These are phyloP conservation scores for Eucalyptus curtisii DNA, from an alignment of 345 rosid species.

Conservation along the genomic window DNA sequence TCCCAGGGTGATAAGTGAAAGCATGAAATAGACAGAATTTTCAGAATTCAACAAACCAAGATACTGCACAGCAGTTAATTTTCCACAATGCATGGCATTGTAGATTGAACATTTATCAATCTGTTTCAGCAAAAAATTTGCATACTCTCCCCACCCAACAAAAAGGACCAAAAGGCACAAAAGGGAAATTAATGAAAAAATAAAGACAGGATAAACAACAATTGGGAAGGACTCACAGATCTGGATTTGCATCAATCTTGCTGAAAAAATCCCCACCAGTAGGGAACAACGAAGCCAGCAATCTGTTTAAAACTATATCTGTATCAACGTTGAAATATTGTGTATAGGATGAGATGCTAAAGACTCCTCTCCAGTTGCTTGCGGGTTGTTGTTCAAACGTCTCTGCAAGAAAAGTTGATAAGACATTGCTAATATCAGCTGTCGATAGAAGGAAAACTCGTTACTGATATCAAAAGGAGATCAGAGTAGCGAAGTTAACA, in stretches of 20 bases:
- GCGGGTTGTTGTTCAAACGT: conserved; percentile 71
- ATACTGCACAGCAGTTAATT: not conserved
- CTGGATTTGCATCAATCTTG: conserved; percentile 93
- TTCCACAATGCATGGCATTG: not conserved
- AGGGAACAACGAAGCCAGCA: conserved; percentile 74
- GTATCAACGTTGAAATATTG: conserved; percentile 91
- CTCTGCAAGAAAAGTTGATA: conserved; percentile 26
- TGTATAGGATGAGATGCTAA: conserved; percentile 64
- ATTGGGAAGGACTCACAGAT: conserved; percentile 51
- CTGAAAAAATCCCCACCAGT: conserved; percentile 64
- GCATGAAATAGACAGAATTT: not conserved
- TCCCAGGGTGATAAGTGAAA: not conserved
- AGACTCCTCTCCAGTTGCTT: conserved; percentile 78
- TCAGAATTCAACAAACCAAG: not conserved
- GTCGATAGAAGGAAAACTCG: not conserved
- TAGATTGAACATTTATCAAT: not conserved
- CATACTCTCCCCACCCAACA: not conserved
- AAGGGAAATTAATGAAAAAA: not conserved
- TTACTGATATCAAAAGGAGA: not conserved
- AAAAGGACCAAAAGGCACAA: not conserved
- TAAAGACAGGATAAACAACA: not conserved
- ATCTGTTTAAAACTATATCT: conserved; percentile 66
- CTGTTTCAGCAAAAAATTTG: not conserved
- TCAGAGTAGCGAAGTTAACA: not conserved
- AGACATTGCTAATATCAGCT: not conserved